Evolutionary conservation across 805 yeast species (phyloP), one percentile per base, ranked within the genome.

Genomic region (Yamadazyma endophytica): DNA sequence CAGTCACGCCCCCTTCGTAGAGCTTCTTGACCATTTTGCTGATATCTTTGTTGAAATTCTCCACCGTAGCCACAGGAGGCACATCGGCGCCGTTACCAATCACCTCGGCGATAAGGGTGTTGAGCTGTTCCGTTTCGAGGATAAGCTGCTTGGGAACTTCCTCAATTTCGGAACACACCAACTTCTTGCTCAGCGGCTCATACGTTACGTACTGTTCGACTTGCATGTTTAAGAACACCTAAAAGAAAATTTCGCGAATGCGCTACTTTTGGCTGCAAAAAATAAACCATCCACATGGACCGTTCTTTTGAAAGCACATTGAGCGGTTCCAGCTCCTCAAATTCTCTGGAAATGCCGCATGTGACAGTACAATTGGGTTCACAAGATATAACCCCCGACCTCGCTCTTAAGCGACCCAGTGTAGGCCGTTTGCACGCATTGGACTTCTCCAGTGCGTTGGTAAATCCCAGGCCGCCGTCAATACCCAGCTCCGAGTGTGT

Each of bases 21-120:
- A 82, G 59, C 46, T 77, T 79, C 43, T 73, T 77, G 37, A 80
- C 68, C 75, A 79, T 67, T 35, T 73, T 67, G n/a, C 76, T 44
- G 53, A 72, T 39, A 47, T 73, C 68, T 56, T 72, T 58, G 64
- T 79, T 63, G 72, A 75, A 67, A 49, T 70, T 49, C 58, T 79
- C 69, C 46, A 67, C 58, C 36, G 80, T 49, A 53, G 89, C 69
- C 4, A 56, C 51, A 12, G 75, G 71, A 15, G 81, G 81, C 3
- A 81, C 69, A 13, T 61, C 68, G 17, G 70, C 70, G 7, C 64
- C 62, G 29, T 62, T 56, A 9, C 61, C 53, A 33, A 66, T 62
- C 23, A 74, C 36, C 34, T 66, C 72, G 4, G 47, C 30, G 11
- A 60, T 52, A 26, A 66, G 45, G 4, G 54, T 50, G 40, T 64